phyloP scores from a whole-genome alignment of 345 rosid species.

The Leavenworthia alabamica region DNA sequence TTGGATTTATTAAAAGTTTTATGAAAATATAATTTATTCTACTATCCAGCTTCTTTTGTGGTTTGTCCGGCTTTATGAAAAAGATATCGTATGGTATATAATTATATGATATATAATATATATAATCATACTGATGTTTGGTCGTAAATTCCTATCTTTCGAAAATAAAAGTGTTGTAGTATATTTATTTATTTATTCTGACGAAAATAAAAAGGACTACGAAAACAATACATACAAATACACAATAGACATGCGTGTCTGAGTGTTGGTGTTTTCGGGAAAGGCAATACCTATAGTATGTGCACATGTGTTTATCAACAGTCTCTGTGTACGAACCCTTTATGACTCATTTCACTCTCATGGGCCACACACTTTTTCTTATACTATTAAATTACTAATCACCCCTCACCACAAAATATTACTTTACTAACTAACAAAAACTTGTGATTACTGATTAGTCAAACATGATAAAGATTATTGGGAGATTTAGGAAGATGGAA shows the following conservation, averaged over 20 bases:
- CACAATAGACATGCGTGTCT: constrained; percentile 34
- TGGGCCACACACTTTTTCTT: background rate
- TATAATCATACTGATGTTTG: background rate
- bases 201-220: background rate
- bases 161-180: constrained; percentile 5
- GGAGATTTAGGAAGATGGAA: background rate
- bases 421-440: background rate
- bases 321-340: constrained; percentile 22
- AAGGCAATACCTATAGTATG: constrained; percentile 22
- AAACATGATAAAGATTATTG: constrained; percentile 1
- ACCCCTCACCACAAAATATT: background rate
- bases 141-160: background rate
- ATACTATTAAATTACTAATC: background rate
- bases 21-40: background rate
- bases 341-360: constrained; percentile 19
- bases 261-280: constrained; percentile 33
- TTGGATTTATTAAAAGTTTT: background rate
- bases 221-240: constrained; percentile 25
- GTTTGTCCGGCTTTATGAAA: background rate
- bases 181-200: background rate
- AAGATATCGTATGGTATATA: background rate
- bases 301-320: constrained; percentile 28
- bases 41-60: background rate
- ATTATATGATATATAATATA: too few relatives aligned
- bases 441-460: background rate